These are phyloP conservation scores for Kodamaea nitidulidarum DNA, from an alignment of 805 yeast genomes.

Conservation along the genomic window DNA sequence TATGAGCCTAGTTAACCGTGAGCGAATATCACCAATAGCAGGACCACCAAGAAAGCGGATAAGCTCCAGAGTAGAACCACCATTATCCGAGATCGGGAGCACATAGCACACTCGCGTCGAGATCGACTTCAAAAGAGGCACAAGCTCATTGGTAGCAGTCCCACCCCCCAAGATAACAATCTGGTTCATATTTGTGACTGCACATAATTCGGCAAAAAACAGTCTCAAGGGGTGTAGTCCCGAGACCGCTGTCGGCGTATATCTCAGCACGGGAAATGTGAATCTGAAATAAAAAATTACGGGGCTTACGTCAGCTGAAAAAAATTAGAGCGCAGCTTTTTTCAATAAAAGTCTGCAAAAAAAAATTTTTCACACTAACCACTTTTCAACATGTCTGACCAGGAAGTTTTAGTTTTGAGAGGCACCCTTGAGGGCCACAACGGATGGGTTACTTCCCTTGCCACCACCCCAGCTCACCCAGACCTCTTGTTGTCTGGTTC, in stretches of 20 bases:
- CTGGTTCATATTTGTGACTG: conserved; percentile 6
- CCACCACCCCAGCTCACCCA: conserved; percentile 98
- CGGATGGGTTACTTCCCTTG: conserved; percentile 95
- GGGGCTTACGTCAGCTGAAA: neutral
- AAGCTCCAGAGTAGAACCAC: conserved; percentile 91
- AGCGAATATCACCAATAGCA: conserved; percentile 89
- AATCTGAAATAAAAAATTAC: no score
- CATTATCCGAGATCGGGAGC: conserved; percentile 86
- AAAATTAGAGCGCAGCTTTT: neutral
- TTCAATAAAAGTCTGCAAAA: neutral
- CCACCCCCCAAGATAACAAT: conserved; percentile 66
- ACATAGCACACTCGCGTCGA: conserved; percentile 55
- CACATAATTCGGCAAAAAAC: conserved; percentile 26
- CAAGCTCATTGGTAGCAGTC: conserved; percentile 80
- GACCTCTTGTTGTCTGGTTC: conserved; percentile 97
- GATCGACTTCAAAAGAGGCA: conserved; percentile 49
- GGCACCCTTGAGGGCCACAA: conserved; percentile 93
- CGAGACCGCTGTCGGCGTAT: conserved; percentile 31
- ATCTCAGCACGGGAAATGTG: conserved; percentile 20
- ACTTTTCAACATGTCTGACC: conserved; percentile 56
- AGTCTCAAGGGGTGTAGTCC: conserved; percentile 39
- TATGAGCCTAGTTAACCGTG: conserved; percentile 71
- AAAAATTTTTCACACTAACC: conserved; percentile 6
- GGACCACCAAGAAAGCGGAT: conserved; percentile 88
- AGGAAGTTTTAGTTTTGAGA: conserved; percentile 98